Evolutionary conservation across 805 yeast genomes (phyloP), one percentile per base, ranked within the genome.

Genomic region (Jamesozyma piceae): DNA sequence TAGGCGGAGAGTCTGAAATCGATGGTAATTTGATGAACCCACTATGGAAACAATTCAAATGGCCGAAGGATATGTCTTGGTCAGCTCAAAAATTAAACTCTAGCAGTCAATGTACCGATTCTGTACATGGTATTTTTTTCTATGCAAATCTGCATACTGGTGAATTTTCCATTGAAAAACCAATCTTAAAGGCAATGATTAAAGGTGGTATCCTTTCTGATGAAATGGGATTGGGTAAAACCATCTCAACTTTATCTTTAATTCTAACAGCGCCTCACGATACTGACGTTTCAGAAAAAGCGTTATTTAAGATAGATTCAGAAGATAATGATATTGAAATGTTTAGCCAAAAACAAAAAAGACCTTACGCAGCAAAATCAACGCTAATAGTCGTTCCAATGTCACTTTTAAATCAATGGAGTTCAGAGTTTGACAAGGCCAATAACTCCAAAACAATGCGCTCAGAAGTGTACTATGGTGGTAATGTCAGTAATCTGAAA

Each of bases 141-240:
- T 89, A 81, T 59, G 88, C 82, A 14, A 88, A 87, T 53, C 60
- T 84, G 44, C 82, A 80, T 55, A 77, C 82, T 43, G 96, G 96
- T 4, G 88, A 83, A 43, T 74, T 90, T 43, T 77, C 90, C 0
- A 51, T 75, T 14, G 72, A 73, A 19, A 77, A 74, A 47, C 97
- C 96, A 1, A 52, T 78, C 11, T 66, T 87, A 33, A 75, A 71
- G 44, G 69, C 80, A 1, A 54, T 73, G 17, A 72, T 80, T 38
- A 69, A 71, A 38, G 97, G 97, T 30, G 97, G 97, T 2, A 83
- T 89, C 18, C 65, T 89, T 14, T 95, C 97, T 0, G 97, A 89
- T 65, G 97, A 89, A 60, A 89, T 89, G 97, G 97, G 97, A 0
- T 68, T 89, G 8, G 97, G 97, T 35, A 89, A 89, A 57, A 89